Conservation (phyloP, 129 eudicot genomes). For the Chrysanthemum makinoi region DNA sequence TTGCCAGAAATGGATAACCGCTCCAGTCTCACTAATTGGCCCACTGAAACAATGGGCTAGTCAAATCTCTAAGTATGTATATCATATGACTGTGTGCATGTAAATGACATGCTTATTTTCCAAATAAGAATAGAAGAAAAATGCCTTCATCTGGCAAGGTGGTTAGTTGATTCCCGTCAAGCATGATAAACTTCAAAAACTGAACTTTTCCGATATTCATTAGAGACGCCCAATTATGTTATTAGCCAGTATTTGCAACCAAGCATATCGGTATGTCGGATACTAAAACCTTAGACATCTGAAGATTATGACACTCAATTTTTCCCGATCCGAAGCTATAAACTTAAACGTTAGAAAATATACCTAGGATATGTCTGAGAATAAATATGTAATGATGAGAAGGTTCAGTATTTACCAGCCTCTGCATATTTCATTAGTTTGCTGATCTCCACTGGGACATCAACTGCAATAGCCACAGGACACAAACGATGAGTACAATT, state of each 20-base stretch:
- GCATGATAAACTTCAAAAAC: constrained; percentile 64
- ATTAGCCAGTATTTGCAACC: constrained; percentile 66
- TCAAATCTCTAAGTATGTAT: too few relatives aligned
- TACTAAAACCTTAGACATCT: background rate
- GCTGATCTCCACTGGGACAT: constrained; percentile 76
- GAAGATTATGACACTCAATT: background rate
- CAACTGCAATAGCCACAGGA: constrained; percentile 63
- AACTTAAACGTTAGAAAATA: constrained; percentile 12
- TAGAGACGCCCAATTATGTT: constrained; percentile 74
- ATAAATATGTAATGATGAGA: constrained; percentile 17
- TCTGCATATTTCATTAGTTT: constrained; percentile 72
- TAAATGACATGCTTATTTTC: background rate
- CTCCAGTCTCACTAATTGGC: constrained; percentile 94
- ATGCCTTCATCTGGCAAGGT: constrained; percentile 91
- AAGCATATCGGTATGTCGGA: constrained; percentile 20
- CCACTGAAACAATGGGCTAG: constrained; percentile 51
- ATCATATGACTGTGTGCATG: background rate
- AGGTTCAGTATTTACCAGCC: constrained; percentile 55
- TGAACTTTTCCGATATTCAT: constrained; percentile 82
- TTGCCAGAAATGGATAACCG: constrained; percentile 78
- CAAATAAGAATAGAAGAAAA: constrained; percentile 18
- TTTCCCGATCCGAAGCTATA: background rate
- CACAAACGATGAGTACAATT: constrained; percentile 10
- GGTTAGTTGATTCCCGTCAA: constrained; percentile 73
- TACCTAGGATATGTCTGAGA: constrained; percentile 4